Conservation (phyloP, 345 rosid species). For the Arabidopsis thaliana region DNA sequence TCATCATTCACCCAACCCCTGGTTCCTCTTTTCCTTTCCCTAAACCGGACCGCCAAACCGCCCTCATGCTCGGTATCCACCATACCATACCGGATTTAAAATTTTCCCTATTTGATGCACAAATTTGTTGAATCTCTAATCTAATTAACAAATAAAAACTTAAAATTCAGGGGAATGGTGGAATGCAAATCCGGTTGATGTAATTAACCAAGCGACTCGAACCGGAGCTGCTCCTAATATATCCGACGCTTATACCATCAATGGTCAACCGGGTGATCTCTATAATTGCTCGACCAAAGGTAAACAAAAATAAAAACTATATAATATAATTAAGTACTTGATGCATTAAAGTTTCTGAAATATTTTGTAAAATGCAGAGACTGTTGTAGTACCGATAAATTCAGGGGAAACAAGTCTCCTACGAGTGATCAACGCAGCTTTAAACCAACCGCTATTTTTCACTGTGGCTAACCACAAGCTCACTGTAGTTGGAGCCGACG, state of each 20-base stretch:
- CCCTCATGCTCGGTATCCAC: constrained; percentile 71
- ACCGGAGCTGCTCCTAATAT: constrained; percentile 80
- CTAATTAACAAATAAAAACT: background rate
- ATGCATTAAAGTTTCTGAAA: background rate
- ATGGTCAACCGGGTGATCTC: constrained; percentile 96
- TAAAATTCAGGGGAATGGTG: constrained; percentile 85
- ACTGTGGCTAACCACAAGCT: constrained; percentile 78
- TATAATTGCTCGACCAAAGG: constrained; percentile 86
- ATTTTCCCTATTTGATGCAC: background rate
- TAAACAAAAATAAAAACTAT: constrained; percentile 18
- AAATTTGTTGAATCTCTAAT: background rate
- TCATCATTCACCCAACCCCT: constrained; percentile 65
- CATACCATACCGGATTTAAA: background rate
- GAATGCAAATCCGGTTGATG: constrained; percentile 84
- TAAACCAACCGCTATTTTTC: constrained; percentile 89
- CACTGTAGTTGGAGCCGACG: constrained; percentile 93
- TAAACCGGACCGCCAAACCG: constrained; percentile 70
- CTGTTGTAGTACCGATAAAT: constrained; percentile 66
- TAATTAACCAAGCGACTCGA: constrained; percentile 62
- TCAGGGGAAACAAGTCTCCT: constrained; percentile 81
- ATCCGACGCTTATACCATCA: constrained; percentile 86
- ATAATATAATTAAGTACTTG: background rate
- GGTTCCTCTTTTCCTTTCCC: constrained; percentile 79
- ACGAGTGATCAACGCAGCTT: constrained; percentile 78
- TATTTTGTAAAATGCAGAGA: constrained; percentile 55